Percentiles rank a stretch among this genome's conserved stretches.
Conservation (phyloP, 352 stramenopile species). For the Globisporangium cederbergense region DNA sequence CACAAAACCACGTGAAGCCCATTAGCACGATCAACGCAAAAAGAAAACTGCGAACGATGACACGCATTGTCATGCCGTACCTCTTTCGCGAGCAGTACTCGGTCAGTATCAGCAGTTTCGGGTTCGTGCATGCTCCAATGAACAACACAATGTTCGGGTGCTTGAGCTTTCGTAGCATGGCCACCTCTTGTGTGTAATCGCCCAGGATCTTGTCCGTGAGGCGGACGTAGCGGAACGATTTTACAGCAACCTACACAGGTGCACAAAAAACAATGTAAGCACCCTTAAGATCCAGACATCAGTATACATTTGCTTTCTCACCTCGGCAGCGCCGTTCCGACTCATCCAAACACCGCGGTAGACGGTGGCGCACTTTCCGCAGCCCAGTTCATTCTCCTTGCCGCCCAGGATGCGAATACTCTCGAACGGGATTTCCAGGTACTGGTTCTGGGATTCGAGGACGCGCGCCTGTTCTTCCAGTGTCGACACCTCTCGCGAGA, state of each 20-base stretch:
- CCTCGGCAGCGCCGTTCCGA: conserved; percentile 74
- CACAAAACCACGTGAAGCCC: neutral
- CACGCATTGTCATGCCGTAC: conserved; percentile 22
- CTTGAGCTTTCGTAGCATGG: conserved; percentile 82
- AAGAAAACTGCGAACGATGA: no score
- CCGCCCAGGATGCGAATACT: conserved; percentile 84
- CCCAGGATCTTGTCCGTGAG: conserved; percentile 87
- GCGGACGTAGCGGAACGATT: conserved; percentile 83
- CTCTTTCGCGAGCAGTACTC: conserved; percentile 89
- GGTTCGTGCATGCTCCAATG: conserved; percentile 87
- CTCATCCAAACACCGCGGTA: conserved; percentile 88
- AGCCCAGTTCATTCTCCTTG: conserved; percentile 86
- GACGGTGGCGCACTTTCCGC: conserved; percentile 82
- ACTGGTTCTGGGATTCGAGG: conserved; percentile 84
- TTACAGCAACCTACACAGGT: conserved; percentile 61
- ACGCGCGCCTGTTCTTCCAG: conserved; percentile 79
- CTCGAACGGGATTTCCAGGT: conserved; percentile 85
- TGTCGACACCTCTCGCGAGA: conserved; percentile 54
- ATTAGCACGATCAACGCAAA: neutral
- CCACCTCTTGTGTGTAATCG: conserved; percentile 85
- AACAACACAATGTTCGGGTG: conserved; percentile 90
- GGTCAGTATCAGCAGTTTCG: conserved; percentile 88
- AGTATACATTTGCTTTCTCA: conserved; percentile 12
- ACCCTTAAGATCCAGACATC: conserved; percentile 3
- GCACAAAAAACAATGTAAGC: neutral